These are phyloP conservation scores for Metschnikowia sp. DNA, from an alignment of 805 yeast species.

Conservation along the genomic window DNA sequence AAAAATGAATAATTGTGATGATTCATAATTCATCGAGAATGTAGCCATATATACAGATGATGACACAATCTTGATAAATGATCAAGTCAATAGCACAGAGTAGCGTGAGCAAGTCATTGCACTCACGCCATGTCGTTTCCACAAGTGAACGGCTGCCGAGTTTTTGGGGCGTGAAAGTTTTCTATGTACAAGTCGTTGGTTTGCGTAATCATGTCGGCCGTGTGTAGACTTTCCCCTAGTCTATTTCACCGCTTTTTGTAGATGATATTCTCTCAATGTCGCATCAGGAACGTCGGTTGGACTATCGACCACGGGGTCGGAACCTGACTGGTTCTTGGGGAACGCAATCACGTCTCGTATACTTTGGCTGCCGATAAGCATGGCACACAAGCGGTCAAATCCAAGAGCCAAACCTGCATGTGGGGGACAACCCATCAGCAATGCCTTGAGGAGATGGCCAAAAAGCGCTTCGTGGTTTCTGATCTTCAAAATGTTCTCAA, in stretches of 20 bases:
- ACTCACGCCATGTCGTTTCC: too few species aligned
- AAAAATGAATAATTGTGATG: too few species aligned
- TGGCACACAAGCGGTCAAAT: constrained; percentile 88
- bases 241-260: constrained; percentile 20
- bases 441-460: constrained; percentile 81
- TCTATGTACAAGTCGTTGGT: not conserved
- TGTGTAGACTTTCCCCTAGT: not conserved
- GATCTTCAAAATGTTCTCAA: constrained; percentile 62
- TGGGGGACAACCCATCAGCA: constrained; percentile 94
- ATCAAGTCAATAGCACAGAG: too few species aligned
- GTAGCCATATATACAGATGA: too few species aligned
- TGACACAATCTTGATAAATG: too few species aligned
- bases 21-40: too few species aligned
- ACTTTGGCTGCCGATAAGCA: constrained; percentile 71
- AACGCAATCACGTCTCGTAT: constrained; percentile 94
- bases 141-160: too few species aligned
- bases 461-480: constrained; percentile 58
- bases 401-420: constrained; percentile 98
- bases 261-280: constrained; percentile 54
- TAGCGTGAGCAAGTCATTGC: too few species aligned
- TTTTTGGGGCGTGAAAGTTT: too few species aligned
- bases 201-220: not conserved
- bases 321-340: constrained; percentile 88
- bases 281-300: constrained; percentile 63
- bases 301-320: constrained; percentile 82